Conservation (phyloP, 768 basidiomycete genomes). For the Pulveroboletus ravenelii region DNA sequence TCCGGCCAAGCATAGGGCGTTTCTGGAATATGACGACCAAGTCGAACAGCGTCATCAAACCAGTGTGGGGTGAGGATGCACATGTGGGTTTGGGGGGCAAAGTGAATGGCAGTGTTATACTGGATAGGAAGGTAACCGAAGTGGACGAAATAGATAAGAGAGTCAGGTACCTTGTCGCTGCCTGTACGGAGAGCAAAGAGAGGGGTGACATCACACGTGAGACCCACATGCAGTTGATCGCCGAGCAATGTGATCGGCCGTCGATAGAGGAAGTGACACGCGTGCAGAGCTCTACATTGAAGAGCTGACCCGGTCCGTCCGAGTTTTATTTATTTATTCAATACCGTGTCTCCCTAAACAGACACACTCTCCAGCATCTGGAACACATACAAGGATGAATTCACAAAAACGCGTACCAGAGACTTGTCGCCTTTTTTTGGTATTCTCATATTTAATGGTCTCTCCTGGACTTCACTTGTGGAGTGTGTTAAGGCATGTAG, state of each 20-base stretch:
- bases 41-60: constrained; percentile 76
- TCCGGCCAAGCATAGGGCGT: constrained; percentile 70
- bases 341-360: background rate
- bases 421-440: constrained; percentile 40
- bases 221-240: constrained; percentile 71
- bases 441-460: background rate
- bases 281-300: constrained; percentile 85
- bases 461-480: background rate
- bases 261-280: constrained; percentile 73
- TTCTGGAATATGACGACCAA: constrained; percentile 52
- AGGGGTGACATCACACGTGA: constrained; percentile 86
- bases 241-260: constrained; percentile 73
- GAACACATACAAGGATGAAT: constrained; percentile 93
- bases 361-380: constrained; percentile 70
- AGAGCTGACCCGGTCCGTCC: constrained; percentile 79
- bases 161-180: constrained; percentile 38
- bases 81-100: constrained; percentile 53
- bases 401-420: constrained; percentile 74
- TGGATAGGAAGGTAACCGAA: constrained; percentile 9
- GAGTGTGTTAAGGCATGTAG: background rate
- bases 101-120: constrained; percentile 51
- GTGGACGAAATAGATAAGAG: background rate
- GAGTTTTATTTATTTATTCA: too few relatives aligned
- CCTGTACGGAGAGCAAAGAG: constrained; percentile 57
- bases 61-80: constrained; percentile 83